A percentile compares a stretch with the other conserved stretches of the same genome.
Evolutionary conservation across 768 basidiomycete species (phyloP).

Genomic region (Coprinopsis marcescibilis): DNA sequence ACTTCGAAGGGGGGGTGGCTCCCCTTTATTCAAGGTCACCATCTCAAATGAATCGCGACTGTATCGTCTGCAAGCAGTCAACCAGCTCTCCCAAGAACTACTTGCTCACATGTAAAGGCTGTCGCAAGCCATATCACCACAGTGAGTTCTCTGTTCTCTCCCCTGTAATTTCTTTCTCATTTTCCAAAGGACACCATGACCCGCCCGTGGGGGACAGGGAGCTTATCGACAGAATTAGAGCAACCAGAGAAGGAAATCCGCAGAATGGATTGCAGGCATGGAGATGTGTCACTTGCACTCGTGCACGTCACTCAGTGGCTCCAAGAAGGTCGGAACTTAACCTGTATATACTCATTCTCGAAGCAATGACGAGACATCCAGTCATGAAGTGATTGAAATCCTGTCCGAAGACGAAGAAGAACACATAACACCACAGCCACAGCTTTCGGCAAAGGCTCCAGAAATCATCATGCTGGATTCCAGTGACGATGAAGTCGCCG

Average conservation of each 20-base stretch:
- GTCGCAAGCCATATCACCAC: conserved; percentile 31
- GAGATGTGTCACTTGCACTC: conserved; percentile 16
- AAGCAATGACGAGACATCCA: conserved; percentile 8
- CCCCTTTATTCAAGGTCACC: no score
- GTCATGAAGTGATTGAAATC: conserved; percentile 9
- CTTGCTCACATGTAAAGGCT: conserved; percentile 27
- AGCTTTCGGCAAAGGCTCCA: not conserved
- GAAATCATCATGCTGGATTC: conserved; percentile 2
- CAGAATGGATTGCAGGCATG: conserved; percentile 16
- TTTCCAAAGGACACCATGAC: conserved; percentile 27
- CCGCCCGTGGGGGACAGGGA: conserved; percentile 28
- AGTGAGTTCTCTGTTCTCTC: conserved; percentile 18
- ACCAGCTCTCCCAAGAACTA: conserved; percentile 23
- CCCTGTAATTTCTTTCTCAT: not conserved
- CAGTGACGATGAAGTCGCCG: conserved; percentile 4
- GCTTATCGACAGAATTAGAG: conserved; percentile 25
- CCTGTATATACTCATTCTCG: not conserved
- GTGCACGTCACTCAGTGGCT: not conserved
- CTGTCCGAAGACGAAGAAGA: conserved; percentile 2
- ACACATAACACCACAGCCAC: not conserved
- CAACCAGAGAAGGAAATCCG: conserved; percentile 12
- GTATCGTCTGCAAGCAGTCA: conserved; percentile 20
- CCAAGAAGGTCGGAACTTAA: conserved; percentile 7
- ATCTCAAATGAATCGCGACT: conserved; percentile 14
- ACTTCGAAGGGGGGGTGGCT: no score